Evolutionary conservation across 1,139 yeast genomes (phyloP), one percentile per base, ranked within the genome.

Genomic region (Protomyces arabidopsidicola): DNA sequence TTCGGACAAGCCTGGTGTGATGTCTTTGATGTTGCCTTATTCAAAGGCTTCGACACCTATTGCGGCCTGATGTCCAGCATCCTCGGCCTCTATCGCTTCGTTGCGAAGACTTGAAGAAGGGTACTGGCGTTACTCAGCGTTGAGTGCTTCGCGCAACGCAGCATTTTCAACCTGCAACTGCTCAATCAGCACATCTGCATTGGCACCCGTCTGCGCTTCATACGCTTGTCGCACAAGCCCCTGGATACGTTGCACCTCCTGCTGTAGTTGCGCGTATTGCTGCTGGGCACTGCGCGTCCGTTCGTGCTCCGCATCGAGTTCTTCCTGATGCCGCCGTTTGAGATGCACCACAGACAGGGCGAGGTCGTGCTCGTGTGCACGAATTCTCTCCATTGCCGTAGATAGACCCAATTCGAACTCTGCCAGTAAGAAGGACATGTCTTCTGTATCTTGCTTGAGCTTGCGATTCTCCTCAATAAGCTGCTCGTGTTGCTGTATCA

Each of bases 1-100:
- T 38, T 45, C 20, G 62, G 62, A 27, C 62, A 58, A 27, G 62
- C 62, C 8, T 51, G 55, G 56, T 58, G 62, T 22, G 62, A 52
- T 42, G 62, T 58, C 36, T 58, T 58, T 58, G 62, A 58, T 12
- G 56, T 58, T 31, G 45, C 42, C 18, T 51, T 39, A 12, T 51
- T 58, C 31, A 50, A 42, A 39, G 62, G 62, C 16, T 52, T 58
- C 42, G 53, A 51, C 45, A 50, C 45, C 35, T 55, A 38, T 1
- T 58, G 62, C 34, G 62, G 56, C 18, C 39, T 51, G 24, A 18
- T 52, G 6, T 51, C 56, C 18, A 38, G 56, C 16, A 27, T 51
- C 16, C 45, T 58, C 27, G 62, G 62, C 42, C 24, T 58, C 42
- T 58, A 58, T 24, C 51, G 56, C 18, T 58, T 58, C 53, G 45